Conservation (phyloP, 148 eudicot genomes). For the Oxyria digyna region DNA sequence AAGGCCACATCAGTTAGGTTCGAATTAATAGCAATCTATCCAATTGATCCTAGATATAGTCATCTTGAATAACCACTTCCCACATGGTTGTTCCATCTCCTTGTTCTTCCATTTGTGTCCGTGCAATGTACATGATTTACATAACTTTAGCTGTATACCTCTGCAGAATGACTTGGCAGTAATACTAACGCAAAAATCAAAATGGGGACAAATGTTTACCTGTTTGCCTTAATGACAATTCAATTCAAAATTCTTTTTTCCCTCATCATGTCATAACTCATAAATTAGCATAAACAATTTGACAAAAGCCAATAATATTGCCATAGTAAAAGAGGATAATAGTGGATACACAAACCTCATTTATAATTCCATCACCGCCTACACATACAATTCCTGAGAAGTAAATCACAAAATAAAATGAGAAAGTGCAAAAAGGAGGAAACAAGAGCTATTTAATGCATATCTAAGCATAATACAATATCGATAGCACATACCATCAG, state of each 20-base stretch:
- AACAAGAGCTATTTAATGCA: not conserved
- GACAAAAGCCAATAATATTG: not conserved
- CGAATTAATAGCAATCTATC: not conserved
- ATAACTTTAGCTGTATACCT: not conserved
- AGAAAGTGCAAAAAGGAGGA: not conserved
- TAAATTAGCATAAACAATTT: not conserved
- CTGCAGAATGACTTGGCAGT: not conserved
- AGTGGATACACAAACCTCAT: conserved; percentile 48
- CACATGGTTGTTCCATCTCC: not conserved
- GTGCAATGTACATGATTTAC: not conserved
- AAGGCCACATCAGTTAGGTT: not conserved
- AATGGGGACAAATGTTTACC: no score
- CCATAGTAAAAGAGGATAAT: not conserved
- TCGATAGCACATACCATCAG: conserved; percentile 60
- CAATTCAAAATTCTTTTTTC: not conserved
- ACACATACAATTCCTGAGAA: conserved; percentile 80
- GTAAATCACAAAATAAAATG: not conserved
- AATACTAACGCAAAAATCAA: not conserved
- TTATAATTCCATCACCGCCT: conserved; percentile 97
- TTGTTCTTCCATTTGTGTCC: not conserved
- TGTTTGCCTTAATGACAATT: not conserved
- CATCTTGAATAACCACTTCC: not conserved
- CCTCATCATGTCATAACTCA: not conserved
- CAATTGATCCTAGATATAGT: not conserved
- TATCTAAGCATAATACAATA: not conserved